Evolutionary conservation across 192 early-diverging fungal genomes (phyloP), one percentile per base, ranked within the genome.

Genomic region (Entomortierella beljakovae): DNA sequence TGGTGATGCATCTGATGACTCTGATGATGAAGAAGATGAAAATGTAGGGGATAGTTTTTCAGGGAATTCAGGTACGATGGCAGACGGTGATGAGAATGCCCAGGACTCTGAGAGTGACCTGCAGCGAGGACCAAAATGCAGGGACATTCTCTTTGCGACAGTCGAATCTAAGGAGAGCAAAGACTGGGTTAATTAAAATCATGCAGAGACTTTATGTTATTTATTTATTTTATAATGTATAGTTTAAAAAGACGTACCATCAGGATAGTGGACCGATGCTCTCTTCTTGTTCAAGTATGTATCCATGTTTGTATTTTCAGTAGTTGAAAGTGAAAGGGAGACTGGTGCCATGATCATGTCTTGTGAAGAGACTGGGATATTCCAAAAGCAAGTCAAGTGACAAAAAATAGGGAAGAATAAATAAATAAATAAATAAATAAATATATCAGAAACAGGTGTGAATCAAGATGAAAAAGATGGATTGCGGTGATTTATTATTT

Each of bases 211-310:
- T n/a, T n/a, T n/a, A n/a, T n/a, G n/a, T n/a, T 46, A 46, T 2
- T 16, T 46, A 3, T 11, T 20, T 46, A 46, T 20, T 11, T 16
- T 3, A 16, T 5, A 20, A 15, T 20, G 20, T 46, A 15, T 46
- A 20, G 43, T 15, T 31, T 26, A 61, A 33, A 37, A 6, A 1
- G 16, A 43, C 18, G 26, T 66, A 74, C 71, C 71, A 48, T 74
- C 71, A 9, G 71, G 71, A 51, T 74, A 74, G 26, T 74, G 71
- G 51, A 74, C 58, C 2, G 71, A 74, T 29, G 71, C 55, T 15
- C 71, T 51, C 40, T 74, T 74, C 54, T 74, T 74, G 49, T 48
- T 74, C 40, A 61, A 40, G 18, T 55, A 42, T 28, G 35, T 26
- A 8, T 74, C 71, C 23, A 43, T 6, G 37, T 33, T 53, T 15